These are phyloP conservation scores for Taiwanofungus camphoratus DNA, from an alignment of 1,284 basidiomycete genomes.

Conservation along the genomic window DNA sequence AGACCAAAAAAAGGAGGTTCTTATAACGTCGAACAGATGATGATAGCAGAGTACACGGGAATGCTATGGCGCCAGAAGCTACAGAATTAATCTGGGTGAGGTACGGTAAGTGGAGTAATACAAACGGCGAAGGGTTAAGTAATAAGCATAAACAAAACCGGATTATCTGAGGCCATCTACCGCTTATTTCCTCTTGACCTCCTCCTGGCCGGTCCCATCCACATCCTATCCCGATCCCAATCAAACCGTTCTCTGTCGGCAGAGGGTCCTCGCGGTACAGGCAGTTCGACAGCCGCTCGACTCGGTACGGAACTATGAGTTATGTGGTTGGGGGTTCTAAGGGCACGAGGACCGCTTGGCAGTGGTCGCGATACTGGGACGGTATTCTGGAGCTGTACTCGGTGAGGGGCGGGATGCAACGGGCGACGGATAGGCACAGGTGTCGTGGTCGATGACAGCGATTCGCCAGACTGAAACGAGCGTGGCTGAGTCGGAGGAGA, in stretches of 20 bases:
- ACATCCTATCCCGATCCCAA: slow-evolving; percentile 8
- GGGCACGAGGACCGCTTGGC: slow-evolving; percentile 50
- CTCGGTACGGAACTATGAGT: slow-evolving; percentile 20
- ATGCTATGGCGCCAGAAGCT: no score
- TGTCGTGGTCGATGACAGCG: slow-evolving; percentile 18
- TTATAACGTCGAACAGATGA: no score
- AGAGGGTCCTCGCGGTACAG: slow-evolving; percentile 36
- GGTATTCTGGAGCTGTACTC: slow-evolving; percentile 14
- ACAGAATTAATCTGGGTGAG: no score
- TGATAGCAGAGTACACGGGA: no score
- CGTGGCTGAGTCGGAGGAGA: slow-evolving; percentile 44
- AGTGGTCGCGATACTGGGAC: slow-evolving; percentile 30
- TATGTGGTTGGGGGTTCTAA: slow-evolving; percentile 30
- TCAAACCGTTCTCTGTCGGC: slow-evolving; percentile 6
- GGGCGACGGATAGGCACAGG: slow-evolving; percentile 23
- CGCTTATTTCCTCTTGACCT: background rate
- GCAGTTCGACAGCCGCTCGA: slow-evolving; percentile 13
- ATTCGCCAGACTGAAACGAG: slow-evolving; percentile 29
- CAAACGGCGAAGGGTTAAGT: no score
- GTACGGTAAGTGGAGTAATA: no score
- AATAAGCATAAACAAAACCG: background rate
- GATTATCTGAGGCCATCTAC: background rate
- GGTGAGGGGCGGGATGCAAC: slow-evolving; percentile 22
- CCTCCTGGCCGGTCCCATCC: slow-evolving; percentile 2
- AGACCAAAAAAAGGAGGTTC: no score